Percentiles rank a stretch among this genome's conserved stretches.
These are phyloP conservation scores for Tricholoma hemisulphureum DNA, from an alignment of 768 basidiomycete genomes.

Conservation along the genomic window DNA sequence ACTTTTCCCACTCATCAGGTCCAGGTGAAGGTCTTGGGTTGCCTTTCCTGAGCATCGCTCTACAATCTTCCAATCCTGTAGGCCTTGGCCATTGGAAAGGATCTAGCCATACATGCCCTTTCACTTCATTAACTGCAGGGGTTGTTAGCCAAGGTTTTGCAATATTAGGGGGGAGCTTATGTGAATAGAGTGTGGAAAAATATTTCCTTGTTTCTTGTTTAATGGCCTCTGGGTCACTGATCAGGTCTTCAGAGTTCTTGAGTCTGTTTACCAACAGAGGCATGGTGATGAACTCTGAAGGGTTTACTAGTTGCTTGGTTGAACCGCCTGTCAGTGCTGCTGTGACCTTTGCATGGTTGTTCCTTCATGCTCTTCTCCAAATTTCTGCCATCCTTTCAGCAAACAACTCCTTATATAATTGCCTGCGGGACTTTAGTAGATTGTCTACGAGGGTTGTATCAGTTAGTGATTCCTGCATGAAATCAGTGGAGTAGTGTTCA, in stretches of 20 bases:
- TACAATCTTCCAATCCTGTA: neutral
- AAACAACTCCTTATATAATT: neutral
- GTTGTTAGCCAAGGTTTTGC: no score
- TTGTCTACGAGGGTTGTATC: neutral
- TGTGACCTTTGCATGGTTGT: neutral
- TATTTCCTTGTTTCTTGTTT: neutral
- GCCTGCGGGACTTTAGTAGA: neutral
- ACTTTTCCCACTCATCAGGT: no score
- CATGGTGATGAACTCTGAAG: neutral
- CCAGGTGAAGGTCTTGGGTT: neutral
- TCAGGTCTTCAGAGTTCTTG: neutral
- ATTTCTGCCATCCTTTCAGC: neutral
- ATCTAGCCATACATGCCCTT: neutral
- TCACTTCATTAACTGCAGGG: neutral
- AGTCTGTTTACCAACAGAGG: neutral
- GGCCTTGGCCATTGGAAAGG: neutral
- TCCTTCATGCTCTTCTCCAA: neutral
- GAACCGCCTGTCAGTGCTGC: neutral
- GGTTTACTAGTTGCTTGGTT: neutral
- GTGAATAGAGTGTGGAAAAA: no score
- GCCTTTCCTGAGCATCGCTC: neutral
- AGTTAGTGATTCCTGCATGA: neutral
- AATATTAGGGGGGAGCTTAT: no score
- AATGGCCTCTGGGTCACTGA: neutral
- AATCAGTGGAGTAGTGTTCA: neutral